Evolutionary conservation across 2,329 filamentous ascomycete species (phyloP), one percentile per base, ranked within the genome.

Genomic region (Parastagonospora avenae): DNA sequence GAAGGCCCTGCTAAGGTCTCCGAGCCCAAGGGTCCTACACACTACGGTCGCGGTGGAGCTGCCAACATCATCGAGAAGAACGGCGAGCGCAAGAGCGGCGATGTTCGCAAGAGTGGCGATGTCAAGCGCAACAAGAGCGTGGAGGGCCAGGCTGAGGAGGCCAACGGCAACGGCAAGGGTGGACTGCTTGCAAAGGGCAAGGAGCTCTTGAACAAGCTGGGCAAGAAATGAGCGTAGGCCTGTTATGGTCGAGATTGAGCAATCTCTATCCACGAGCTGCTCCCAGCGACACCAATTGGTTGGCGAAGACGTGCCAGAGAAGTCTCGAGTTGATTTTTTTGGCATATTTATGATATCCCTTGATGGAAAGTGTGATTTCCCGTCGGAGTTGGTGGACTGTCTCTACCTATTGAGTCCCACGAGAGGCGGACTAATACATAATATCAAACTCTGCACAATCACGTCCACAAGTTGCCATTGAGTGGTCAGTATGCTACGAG

Each of bases 21-120:
- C 7, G 82, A 85, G 49, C 73, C 79, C 37, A 85, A 84, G 66
- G 82, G 81, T 36, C 81, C 81, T 27, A 82, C 83, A 50, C 86
- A 91, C 71, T 82, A 85, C 64, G 90, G 90, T 35, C 86, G 90
- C 33, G 90, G 90, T 32, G 90, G 90, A 48, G 87, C 87, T 15
- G 89, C 88, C 56, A 93, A 92, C 73, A 75, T 78, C 41, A 74
- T 72, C 47, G 70, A 70, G 45, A 78, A 80, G 45, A 77, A 53
- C 42, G 66, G 55, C 46, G 70, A 63, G 63, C 73, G 65, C 64
- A 73, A 64, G 62, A 72, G 54, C 59, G 72, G 64, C 7, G 66
- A 70, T 16, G 52, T 44, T 63, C 62, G 59, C 48, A 57, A 53
- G 46, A 60, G 53, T 39, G 52, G 46, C 12, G 60, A 62, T 10